These are phyloP conservation scores for Venturiaceae sp. DNA, from an alignment of 2,329 filamentous ascomycete genomes.

Conservation along the genomic window DNA sequence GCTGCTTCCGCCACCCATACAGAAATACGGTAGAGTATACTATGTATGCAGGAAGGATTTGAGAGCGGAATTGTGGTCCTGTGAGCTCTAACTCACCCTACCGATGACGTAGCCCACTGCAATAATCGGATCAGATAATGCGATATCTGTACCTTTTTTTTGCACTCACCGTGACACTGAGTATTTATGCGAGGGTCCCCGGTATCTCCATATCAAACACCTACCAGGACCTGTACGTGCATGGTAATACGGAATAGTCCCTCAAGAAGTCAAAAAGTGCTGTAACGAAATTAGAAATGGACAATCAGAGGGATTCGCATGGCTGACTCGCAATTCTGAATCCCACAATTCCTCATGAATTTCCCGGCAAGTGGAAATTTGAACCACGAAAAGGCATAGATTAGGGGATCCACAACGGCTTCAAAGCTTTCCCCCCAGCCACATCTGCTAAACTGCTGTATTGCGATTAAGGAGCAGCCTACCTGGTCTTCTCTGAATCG, in stretches of 20 bases:
- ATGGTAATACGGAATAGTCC: too few relatives aligned
- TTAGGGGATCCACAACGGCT: neutral
- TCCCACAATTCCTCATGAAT: neutral
- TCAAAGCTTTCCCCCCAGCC: too few relatives aligned
- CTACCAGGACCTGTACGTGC: too few relatives aligned
- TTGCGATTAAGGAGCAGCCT: too few relatives aligned
- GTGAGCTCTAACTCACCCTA: neutral
- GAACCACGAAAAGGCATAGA: neutral
- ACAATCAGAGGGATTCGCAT: neutral
- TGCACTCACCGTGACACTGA: too few relatives aligned
- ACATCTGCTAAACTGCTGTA: too few relatives aligned
- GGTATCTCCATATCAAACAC: too few relatives aligned
- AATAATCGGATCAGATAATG: neutral
- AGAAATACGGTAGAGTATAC: neutral
- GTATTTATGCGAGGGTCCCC: too few relatives aligned
- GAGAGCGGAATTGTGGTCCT: neutral
- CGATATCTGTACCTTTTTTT: too few relatives aligned
- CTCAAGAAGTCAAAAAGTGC: too few relatives aligned
- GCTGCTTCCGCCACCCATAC: neutral
- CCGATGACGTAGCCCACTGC: neutral
- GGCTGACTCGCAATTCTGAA: neutral
- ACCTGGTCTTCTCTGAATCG: too few relatives aligned
- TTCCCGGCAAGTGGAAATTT: neutral
- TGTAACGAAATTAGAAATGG: too few relatives aligned
- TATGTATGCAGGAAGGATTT: neutral